Base-by-base conservation (phyloP, 2,329 filamentous ascomycete species). In the Fusarium dlaminii region DNA sequence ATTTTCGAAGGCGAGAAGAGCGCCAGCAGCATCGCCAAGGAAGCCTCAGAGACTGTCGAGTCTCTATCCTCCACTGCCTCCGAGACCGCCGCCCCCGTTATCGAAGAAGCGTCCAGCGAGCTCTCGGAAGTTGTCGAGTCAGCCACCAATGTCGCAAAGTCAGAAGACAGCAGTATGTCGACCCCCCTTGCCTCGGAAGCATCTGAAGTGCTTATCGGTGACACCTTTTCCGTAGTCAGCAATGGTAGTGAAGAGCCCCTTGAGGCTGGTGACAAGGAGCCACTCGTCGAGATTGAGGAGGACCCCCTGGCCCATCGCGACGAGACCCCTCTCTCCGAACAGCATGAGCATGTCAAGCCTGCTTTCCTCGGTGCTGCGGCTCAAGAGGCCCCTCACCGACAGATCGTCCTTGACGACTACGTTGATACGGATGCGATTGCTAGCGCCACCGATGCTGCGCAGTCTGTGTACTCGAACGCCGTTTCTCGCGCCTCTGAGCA, bases 401-500 rank as follows among this genome's bases (percentile, higher is more conserved):
- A 84, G 65, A 85, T 85, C 18, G 84, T 89, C n/a, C 73, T 89
- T 27, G 87, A 89, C 17, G 85, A 87, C 14, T 84, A 87, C 46
- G 78, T 82, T 6, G 80, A 83, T 49, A 78, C 81, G 3, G 81
- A 85, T 40, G 51, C 70, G 8, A 63, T 80, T 24, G 81, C 82
- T 5, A 83, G 80, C 65, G 82, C 84, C 58, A 84, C 83, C 6
- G 81, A 83, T 30, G 84, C 86, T 22, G 87, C 88, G 9, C 85
- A 87, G 68, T 86, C 87, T 12, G 89, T 88, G 13, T 95, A 94
- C 80, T 88, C 87, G 14, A 87, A 88, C 30, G 93, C 93, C 27
- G 82, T 93, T 15, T 89, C 88, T 48, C 85, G 87, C 45, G 93
- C 93, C 8, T 89, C 90, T n/a, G 86, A 90, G 45, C 90, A 92